phyloP scores from a whole-genome alignment of 2,329 filamentous ascomycete genomes.

The Colletotrichum cordylinicola region DNA sequence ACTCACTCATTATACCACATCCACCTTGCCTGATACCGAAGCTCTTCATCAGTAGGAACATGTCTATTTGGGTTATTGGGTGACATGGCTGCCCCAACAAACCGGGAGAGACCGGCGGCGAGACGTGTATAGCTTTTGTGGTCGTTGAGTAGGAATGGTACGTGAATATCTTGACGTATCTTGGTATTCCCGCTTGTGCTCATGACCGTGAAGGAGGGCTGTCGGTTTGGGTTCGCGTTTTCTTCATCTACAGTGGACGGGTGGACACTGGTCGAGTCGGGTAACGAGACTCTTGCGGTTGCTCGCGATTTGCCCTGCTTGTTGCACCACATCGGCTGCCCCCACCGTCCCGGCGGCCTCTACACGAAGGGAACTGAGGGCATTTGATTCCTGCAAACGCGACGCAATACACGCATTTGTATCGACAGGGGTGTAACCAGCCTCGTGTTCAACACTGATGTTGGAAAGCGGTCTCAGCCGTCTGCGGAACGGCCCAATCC shows the following conservation, averaged over 20 bases:
- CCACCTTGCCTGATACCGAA: conserved; percentile 35
- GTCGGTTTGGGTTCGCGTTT: no score
- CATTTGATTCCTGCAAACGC: no score
- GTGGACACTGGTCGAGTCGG: not conserved
- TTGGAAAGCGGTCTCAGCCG: not conserved
- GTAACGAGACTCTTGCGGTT: not conserved
- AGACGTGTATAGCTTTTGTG: conserved; percentile 27
- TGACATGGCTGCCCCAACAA: conserved; percentile 28
- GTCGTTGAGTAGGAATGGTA: conserved; percentile 22
- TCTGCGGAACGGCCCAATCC: not conserved
- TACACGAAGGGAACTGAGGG: no score
- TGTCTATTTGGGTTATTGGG: conserved; percentile 31
- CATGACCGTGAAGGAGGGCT: not conserved
- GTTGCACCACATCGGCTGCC: not conserved
- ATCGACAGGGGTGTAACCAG: no score
- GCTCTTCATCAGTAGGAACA: conserved; percentile 37
- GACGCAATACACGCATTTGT: no score
- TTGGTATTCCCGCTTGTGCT: not conserved
- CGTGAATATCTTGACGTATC: not conserved
- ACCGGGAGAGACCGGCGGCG: conserved; percentile 19
- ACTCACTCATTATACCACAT: conserved; percentile 33
- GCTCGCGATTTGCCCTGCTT: not conserved
- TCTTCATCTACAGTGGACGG: not conserved
- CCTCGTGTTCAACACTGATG: not conserved
- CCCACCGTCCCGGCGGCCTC: no score